Percentiles rank a stretch among this genome's conserved stretches.
Conservation (phyloP, 2,329 filamentous ascomycete species). For the Parastagonospora avenae region DNA sequence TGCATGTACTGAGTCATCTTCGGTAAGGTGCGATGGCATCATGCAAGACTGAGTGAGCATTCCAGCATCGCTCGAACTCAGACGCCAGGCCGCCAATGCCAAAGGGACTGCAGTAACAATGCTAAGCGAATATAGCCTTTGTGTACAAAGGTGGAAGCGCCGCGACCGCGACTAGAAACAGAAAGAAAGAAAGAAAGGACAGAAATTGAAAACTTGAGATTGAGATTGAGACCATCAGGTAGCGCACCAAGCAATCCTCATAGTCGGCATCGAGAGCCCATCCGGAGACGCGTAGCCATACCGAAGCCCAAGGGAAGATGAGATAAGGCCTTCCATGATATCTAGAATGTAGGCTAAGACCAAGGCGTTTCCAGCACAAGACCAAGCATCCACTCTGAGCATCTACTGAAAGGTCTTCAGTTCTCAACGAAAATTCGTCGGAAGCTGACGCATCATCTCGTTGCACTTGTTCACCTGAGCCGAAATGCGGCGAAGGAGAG, state of each 20-base stretch:
- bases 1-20: background rate
- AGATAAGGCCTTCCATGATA: background rate
- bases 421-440: slow-evolving; percentile 19
- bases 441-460: slow-evolving; percentile 35
- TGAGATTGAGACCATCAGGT: too few species aligned
- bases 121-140: slow-evolving; percentile 8
- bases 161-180: background rate
- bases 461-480: slow-evolving; percentile 47
- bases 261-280: background rate
- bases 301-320: background rate
- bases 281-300: background rate
- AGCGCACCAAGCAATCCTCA: too few species aligned
- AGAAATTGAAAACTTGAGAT: too few species aligned
- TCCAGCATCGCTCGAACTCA: slow-evolving; percentile 23
- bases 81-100: slow-evolving; percentile 5
- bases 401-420: background rate
- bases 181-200: background rate
- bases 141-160: slow-evolving; percentile 3
- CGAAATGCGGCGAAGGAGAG: slow-evolving; percentile 58
- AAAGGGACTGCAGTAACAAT: slow-evolving; percentile 7
- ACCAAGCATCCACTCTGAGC: slow-evolving; percentile 5
- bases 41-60: slow-evolving; percentile 21
- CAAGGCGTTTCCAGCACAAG: slow-evolving; percentile 39
- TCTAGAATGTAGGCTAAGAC: slow-evolving; percentile 6
- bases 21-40: slow-evolving; percentile 2